These are phyloP conservation scores for Hypericum perforatum DNA, from an alignment of 345 rosid species.

Conservation along the genomic window DNA sequence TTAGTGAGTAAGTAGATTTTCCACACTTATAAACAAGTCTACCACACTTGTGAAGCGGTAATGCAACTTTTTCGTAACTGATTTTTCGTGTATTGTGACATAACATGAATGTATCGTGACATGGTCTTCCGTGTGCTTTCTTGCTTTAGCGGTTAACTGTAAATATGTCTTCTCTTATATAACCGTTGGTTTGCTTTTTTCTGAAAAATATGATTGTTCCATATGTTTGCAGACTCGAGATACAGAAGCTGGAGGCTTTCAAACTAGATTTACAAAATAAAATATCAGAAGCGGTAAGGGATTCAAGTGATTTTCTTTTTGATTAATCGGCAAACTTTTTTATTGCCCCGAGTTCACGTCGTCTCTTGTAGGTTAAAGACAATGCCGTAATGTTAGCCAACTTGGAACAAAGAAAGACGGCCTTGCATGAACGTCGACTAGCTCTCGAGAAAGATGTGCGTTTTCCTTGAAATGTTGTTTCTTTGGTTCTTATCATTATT, in stretches of 20 bases:
- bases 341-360: background rate
- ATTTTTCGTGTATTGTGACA: too few relatives aligned
- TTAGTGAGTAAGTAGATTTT: too few relatives aligned
- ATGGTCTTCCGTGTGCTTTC: too few relatives aligned
- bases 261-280: slow-evolving; percentile 53
- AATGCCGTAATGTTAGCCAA: slow-evolving; percentile 51
- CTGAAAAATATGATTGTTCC: background rate
- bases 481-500: background rate
- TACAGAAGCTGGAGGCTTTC: slow-evolving; percentile 57
- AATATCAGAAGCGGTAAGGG: slow-evolving; percentile 60
- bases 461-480: slow-evolving; percentile 4
- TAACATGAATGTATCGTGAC: too few relatives aligned
- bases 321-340: background rate
- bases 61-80: too few relatives aligned
- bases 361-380: slow-evolving; percentile 38
- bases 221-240: slow-evolving; percentile 38
- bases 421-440: slow-evolving; percentile 51
- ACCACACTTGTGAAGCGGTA: too few relatives aligned
- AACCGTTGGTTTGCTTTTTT: too few relatives aligned
- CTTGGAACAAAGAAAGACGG: slow-evolving; percentile 54
- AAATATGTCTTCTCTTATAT: too few relatives aligned
- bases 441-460: slow-evolving; percentile 75
- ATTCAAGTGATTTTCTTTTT: slow-evolving; percentile 1
- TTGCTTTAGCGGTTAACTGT: too few relatives aligned
- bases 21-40: too few relatives aligned